phyloP scores from a whole-genome alignment of 306 rosid genomes.

The Begonia peltatifolia region DNA sequence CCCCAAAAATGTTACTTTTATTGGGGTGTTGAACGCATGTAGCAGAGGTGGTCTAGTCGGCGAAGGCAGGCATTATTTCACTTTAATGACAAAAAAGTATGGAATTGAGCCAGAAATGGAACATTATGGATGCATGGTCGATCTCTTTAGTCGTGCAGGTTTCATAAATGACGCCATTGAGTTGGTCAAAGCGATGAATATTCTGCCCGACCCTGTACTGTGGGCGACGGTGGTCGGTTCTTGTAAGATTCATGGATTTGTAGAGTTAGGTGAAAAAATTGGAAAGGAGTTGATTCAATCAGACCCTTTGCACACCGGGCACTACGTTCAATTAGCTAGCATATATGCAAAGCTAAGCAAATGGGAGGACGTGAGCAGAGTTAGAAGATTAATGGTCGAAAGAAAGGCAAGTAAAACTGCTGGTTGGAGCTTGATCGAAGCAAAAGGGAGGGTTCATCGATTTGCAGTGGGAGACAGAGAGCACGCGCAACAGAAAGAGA shows the following conservation, averaged over 20 bases:
- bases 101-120: conserved; percentile 65
- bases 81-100: conserved; percentile 38
- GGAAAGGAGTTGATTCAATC: conserved; percentile 49
- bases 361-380: conserved; percentile 71
- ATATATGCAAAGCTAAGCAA: conserved; percentile 61
- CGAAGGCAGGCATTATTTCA: conserved; percentile 46
- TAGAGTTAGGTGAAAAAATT: conserved; percentile 48
- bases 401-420: conserved; percentile 36
- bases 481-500: conserved; percentile 32
- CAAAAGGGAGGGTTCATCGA: conserved; percentile 49
- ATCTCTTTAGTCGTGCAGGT: conserved; percentile 52
- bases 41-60: conserved; percentile 51
- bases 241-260: conserved; percentile 47
- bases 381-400: conserved; percentile 44
- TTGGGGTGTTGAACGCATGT: conserved; percentile 68
- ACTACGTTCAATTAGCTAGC: conserved; percentile 64
- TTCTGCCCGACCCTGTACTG: conserved; percentile 46
- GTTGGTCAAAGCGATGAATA: conserved; percentile 36
- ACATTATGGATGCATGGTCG: conserved; percentile 87
- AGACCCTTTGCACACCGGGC: conserved; percentile 67
- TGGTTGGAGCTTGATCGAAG: conserved; percentile 82
- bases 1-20: conserved; percentile 47
- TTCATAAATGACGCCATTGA: conserved; percentile 44
- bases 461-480: conserved; percentile 63
- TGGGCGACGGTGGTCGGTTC: conserved; percentile 71